Evolutionary conservation across 129 eudicot species (phyloP).

Genomic region (Chrysanthemum lavandulifolium): DNA sequence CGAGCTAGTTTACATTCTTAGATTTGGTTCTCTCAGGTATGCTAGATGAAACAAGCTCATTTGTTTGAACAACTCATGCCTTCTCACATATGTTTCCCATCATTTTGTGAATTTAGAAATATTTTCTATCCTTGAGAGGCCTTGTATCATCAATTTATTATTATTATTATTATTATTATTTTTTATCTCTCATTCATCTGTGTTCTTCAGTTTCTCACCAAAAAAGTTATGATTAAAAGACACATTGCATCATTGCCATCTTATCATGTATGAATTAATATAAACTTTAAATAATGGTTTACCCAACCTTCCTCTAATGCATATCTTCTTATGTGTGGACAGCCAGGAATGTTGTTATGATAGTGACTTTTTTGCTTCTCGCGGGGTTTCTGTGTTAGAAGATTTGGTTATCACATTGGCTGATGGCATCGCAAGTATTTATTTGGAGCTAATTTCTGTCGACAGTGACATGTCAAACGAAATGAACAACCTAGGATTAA

Average conservation of each 20-base stretch:
- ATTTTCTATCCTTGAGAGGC: no score
- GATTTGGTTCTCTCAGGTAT: conserved; percentile 80
- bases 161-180: no score
- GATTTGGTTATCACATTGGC: conserved; percentile 87
- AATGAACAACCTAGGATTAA: conserved; percentile 46
- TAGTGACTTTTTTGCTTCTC: conserved; percentile 48
- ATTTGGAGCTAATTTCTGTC: conserved; percentile 91
- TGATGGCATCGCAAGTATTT: conserved; percentile 88
- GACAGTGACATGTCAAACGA: conserved; percentile 84
- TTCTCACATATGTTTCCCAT: no score
- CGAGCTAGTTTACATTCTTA: conserved; percentile 69
- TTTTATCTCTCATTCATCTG: neutral
- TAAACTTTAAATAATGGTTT: neutral
- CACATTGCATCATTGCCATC: conserved; percentile 6
- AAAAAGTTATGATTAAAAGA: neutral
- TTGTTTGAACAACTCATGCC: no score
- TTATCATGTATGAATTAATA: neutral
- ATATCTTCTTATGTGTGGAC: conserved; percentile 26
- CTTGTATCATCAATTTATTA: neutral
- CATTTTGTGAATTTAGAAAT: no score
- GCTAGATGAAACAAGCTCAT: neutral
- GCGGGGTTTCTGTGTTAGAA: conserved; percentile 73
- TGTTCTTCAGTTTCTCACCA: neutral
- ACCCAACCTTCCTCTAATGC: conserved; percentile 19
- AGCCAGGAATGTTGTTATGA: conserved; percentile 63